phyloP scores from a whole-genome alignment of 2,329 filamentous ascomycete genomes.

The Oidium heveae region DNA sequence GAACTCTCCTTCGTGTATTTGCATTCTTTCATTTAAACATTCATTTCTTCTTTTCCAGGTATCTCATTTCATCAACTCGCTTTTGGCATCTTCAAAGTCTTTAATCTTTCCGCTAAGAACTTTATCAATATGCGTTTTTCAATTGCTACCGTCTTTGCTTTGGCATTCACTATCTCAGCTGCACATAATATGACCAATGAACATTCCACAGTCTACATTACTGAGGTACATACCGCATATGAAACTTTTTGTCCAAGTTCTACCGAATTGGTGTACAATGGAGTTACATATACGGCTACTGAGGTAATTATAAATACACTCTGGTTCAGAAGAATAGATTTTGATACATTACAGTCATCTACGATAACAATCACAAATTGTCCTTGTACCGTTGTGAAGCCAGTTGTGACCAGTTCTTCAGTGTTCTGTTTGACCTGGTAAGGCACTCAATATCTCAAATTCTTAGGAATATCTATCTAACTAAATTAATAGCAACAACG shows the following conservation, averaged over 20 bases:
- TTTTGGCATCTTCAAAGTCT: neutral
- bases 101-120: neutral
- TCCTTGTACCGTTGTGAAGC: constrained; percentile 12
- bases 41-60: neutral
- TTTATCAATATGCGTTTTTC: constrained; percentile 18
- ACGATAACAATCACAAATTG: constrained; percentile 13
- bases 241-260: constrained; percentile 26
- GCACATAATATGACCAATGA: constrained; percentile 2
- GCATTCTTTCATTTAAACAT: neutral
- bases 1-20: neutral
- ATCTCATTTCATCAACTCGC: neutral
- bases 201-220: constrained; percentile 21
- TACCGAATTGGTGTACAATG: constrained; percentile 21
- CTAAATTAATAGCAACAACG: neutral
- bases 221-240: constrained; percentile 23
- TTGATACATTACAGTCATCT: constrained; percentile 4
- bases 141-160: constrained; percentile 14
- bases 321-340: neutral
- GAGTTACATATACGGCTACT: constrained; percentile 24
- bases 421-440: constrained; percentile 27
- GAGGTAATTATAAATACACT: constrained; percentile 15
- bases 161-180: constrained; percentile 12
- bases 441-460: neutral
- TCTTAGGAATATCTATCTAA: neutral
- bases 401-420: constrained; percentile 9